A percentile compares a stretch with the other conserved stretches of the same genome.
phyloP scores from a whole-genome alignment of 305 asterid genomes.

The Ruellia speciosa region DNA sequence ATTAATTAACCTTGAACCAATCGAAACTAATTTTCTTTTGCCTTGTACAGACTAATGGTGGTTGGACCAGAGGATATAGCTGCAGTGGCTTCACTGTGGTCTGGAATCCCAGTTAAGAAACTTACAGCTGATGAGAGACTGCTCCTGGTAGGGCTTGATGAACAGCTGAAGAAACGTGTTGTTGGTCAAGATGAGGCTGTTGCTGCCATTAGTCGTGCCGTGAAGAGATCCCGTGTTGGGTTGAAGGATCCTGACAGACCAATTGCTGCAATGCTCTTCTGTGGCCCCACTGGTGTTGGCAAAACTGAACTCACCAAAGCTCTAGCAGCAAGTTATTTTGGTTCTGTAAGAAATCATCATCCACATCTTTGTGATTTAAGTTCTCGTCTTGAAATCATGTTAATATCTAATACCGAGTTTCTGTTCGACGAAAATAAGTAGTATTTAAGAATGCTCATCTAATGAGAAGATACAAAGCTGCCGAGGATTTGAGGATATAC shows the following conservation, averaged over 20 bases:
- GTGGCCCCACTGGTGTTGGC: slow-evolving; percentile 99
- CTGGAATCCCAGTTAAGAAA: slow-evolving; percentile 86
- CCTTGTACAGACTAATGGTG: slow-evolving; percentile 37
- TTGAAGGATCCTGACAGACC: slow-evolving; percentile 91
- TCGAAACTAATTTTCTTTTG: slow-evolving; percentile 6
- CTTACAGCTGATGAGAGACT: slow-evolving; percentile 77
- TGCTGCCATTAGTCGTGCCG: slow-evolving; percentile 80
- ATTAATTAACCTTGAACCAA: background rate
- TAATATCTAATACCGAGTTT: too few relatives aligned
- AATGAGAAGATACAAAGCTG: background rate
- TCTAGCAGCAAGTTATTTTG: slow-evolving; percentile 81
- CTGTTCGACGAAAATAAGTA: too few relatives aligned
- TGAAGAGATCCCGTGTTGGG: slow-evolving; percentile 95
- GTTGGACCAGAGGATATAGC: slow-evolving; percentile 94
- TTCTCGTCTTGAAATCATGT: too few relatives aligned
- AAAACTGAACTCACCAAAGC: slow-evolving; percentile 97
- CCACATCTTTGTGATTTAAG: too few relatives aligned
- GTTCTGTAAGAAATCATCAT: slow-evolving; percentile 61
- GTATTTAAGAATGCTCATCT: too few relatives aligned
- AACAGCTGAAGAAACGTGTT: slow-evolving; percentile 84
- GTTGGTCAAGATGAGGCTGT: slow-evolving; percentile 98
- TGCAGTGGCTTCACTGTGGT: slow-evolving; percentile 82
- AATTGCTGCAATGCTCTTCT: slow-evolving; percentile 94
- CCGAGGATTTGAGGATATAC: background rate
- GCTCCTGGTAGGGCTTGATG: slow-evolving; percentile 71